Evolutionary conservation across 2,329 filamentous ascomycete species (phyloP), one percentile per base, ranked within the genome.

Genomic region (Cercospora nicotianae): DNA sequence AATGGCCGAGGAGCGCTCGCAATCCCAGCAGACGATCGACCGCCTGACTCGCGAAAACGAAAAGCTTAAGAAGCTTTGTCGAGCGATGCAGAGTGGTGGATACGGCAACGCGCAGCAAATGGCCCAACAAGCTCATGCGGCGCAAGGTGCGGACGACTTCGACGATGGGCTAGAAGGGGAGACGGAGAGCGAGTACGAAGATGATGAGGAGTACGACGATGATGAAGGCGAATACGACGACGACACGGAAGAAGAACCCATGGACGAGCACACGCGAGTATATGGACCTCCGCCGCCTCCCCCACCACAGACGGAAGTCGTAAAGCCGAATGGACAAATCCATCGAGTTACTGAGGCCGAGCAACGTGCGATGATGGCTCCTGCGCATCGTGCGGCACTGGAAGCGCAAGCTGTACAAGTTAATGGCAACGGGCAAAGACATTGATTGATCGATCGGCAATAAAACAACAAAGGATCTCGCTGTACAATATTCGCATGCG

Each of bases 81-180:
- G 95, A 70, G 92, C 93, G 75, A 97, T 98, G 93, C 94, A 98
- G 80, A 91, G 92, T 72, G 94, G 97, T 77, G 94, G 94, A 16
- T 89, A 94, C 68, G 93, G 93, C 30, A 70, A 72, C 33, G 74
- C 73, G 33, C 63, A 67, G 20, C 63, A 67, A 36, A 65, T 73
- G 67, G 69, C 74, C 9, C 68, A 70, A 33, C 67, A 66, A 51
- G 70, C 70, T 30, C 65, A 65, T 45, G 67, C 57, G 1, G 63
- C 62, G 3, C 65, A 70, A 18, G 72, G 68, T 20, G 70, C 72
- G 31, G 70, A 69, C 42, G 72, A 75, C 57, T 76, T 74, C 20
- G 74, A 76, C 53, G 72, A 77, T 23, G 75, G 69, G 4, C 67
- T 75, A 23, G 76, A 77, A 65, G 86, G 87, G 60, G 86, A 83